Conservation (phyloP, 768 basidiomycete genomes). For the Tulasnella sp. region DNA sequence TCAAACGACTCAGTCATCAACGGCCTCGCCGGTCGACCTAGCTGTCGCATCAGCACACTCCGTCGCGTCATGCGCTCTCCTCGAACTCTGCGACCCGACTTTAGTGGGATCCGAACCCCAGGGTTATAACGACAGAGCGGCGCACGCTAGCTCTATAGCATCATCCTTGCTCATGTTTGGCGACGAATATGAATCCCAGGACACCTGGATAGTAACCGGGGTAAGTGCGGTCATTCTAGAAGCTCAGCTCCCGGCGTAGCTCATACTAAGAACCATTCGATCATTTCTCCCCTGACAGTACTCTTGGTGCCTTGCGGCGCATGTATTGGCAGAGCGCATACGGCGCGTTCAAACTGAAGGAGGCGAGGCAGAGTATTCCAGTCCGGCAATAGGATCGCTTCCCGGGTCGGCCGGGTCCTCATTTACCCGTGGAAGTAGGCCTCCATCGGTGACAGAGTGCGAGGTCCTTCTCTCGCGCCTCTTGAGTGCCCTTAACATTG, state of each 20-base stretch:
- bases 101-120: background rate
- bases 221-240: background rate
- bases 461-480: conserved; percentile 3
- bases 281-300: background rate
- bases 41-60: background rate
- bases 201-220: background rate
- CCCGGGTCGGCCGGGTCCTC: background rate
- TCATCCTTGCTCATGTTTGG: background rate
- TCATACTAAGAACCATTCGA: background rate
- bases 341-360: background rate
- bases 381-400: background rate
- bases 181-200: background rate
- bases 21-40: background rate
- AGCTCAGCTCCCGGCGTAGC: background rate
- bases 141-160: conserved; percentile 1
- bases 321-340: conserved; percentile 7
- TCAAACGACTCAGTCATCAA: background rate
- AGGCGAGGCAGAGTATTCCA: background rate
- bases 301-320: conserved; percentile 6
- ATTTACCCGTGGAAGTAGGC: background rate
- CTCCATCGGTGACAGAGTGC: conserved; percentile 1
- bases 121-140: background rate
- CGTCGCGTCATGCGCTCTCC: background rate
- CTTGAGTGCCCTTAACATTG: conserved; percentile 2
- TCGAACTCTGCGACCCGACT: conserved; percentile 12